phyloP scores from a whole-genome alignment of 345 rosid species.

The Murraya koenigii region DNA sequence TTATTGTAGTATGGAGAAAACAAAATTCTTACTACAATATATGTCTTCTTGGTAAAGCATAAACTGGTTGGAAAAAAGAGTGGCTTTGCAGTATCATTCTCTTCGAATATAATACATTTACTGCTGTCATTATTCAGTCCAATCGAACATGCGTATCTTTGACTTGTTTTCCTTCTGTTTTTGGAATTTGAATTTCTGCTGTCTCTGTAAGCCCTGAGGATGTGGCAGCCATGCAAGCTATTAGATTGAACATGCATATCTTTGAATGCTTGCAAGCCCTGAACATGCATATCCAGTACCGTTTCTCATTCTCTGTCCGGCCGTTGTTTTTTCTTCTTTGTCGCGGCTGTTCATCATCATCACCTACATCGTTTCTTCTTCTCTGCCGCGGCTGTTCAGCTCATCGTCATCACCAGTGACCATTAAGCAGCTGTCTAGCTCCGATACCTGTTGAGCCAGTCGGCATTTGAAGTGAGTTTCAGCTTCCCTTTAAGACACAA shows the following conservation, averaged over 20 bases:
- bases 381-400: too few relatives aligned
- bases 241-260: slow-evolving; percentile 86
- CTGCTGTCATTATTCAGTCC: neutral
- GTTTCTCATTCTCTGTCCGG: too few relatives aligned
- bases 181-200: slow-evolving; percentile 26
- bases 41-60: neutral
- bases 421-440: too few relatives aligned
- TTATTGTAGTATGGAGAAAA: neutral
- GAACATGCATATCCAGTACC: too few relatives aligned
- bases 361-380: too few relatives aligned
- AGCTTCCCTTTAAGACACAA: too few relatives aligned
- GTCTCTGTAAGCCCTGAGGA: slow-evolving; percentile 62
- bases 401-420: too few relatives aligned
- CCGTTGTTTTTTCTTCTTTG: too few relatives aligned
- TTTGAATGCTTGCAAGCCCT: too few relatives aligned
- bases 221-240: slow-evolving; percentile 73
- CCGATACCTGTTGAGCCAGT: too few relatives aligned
- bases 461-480: too few relatives aligned
- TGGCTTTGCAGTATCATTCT: neutral
- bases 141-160: slow-evolving; percentile 8
- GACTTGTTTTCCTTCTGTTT: neutral
- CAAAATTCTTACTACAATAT: neutral
- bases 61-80: neutral
- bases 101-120: neutral
- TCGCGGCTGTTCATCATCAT: too few relatives aligned